These are phyloP conservation scores for Saccharum spontaneum DNA, from an alignment of 176 grass and related monocot species.

Conservation along the genomic window DNA sequence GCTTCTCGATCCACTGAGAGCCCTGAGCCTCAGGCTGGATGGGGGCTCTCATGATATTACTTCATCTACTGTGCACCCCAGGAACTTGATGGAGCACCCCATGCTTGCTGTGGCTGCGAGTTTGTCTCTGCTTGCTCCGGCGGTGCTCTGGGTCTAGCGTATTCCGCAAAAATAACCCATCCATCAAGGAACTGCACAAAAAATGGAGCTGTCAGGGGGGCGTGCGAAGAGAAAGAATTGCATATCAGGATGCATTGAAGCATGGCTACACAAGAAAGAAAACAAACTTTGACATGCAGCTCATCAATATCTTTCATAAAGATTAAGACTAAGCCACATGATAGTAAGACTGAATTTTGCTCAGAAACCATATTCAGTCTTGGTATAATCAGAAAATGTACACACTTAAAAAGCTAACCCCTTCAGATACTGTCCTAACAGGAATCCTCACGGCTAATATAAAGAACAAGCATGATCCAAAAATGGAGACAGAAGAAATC, in stretches of 20 bases:
- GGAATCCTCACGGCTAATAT: background rate
- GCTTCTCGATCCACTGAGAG: background rate
- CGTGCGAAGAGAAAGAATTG: background rate
- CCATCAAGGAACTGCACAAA: conserved; percentile 78
- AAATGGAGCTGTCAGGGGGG: conserved; percentile 22
- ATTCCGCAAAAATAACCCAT: conserved; percentile 96
- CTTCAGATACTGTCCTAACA: conserved; percentile 1
- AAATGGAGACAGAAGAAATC: background rate
- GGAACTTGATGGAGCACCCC: conserved; percentile 44
- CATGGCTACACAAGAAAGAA: background rate
- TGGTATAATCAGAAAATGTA: background rate
- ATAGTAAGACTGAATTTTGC: background rate
- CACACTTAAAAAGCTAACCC: background rate
- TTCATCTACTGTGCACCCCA: conserved; percentile 45
- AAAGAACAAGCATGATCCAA: background rate
- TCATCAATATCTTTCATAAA: background rate
- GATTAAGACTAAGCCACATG: background rate
- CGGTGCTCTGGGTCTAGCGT: conserved; percentile 54
- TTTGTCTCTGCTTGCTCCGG: conserved; percentile 35
- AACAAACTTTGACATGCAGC: background rate
- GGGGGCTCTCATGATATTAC: background rate
- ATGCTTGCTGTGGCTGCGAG: conserved; percentile 37
- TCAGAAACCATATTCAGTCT: background rate
- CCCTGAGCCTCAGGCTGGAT: background rate
- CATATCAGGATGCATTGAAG: background rate